Evolutionary conservation across 805 yeast genomes (phyloP).

Genomic region (Starmerella khaoyaiensis): DNA sequence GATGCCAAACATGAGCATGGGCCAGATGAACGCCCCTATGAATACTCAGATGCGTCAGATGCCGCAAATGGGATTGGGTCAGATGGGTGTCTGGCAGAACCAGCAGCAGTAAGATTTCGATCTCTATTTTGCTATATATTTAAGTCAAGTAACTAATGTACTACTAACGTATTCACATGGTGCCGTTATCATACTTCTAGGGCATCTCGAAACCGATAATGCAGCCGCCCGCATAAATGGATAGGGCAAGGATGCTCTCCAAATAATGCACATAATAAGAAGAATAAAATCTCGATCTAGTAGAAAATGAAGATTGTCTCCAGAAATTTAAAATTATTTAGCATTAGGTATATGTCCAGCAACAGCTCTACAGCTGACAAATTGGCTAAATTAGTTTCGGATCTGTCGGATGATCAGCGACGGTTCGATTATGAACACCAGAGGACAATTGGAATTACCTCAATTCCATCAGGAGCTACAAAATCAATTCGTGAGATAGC

Average conservation of each 20-base stretch:
- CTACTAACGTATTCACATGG: neutral
- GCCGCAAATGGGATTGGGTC: conserved; percentile 20
- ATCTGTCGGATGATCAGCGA: conserved; percentile 8
- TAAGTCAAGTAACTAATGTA: neutral
- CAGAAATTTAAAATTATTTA: too few species aligned
- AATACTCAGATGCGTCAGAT: conserved; percentile 20
- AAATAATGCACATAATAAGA: too few species aligned
- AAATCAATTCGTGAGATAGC: conserved; percentile 40
- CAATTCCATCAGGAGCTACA: conserved; percentile 35
- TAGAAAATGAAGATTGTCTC: too few species aligned
- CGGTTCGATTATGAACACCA: conserved; percentile 33
- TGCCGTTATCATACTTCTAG: too few species aligned
- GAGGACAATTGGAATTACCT: conserved; percentile 31
- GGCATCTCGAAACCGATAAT: too few species aligned
- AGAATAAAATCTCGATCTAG: too few species aligned
- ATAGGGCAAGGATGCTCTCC: too few species aligned
- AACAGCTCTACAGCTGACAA: conserved; percentile 1
- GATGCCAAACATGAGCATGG: conserved; percentile 16
- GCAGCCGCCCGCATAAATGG: too few species aligned
- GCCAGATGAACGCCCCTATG: conserved; percentile 19
- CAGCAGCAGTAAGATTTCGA: conserved; percentile 17
- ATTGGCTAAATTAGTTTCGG: conserved; percentile 2
- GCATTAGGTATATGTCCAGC: too few species aligned
- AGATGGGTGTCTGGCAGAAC: conserved; percentile 21
- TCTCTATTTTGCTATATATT: neutral